phyloP scores from a whole-genome alignment of 2,329 filamentous ascomycete genomes.

The Trichoderma atroviride region DNA sequence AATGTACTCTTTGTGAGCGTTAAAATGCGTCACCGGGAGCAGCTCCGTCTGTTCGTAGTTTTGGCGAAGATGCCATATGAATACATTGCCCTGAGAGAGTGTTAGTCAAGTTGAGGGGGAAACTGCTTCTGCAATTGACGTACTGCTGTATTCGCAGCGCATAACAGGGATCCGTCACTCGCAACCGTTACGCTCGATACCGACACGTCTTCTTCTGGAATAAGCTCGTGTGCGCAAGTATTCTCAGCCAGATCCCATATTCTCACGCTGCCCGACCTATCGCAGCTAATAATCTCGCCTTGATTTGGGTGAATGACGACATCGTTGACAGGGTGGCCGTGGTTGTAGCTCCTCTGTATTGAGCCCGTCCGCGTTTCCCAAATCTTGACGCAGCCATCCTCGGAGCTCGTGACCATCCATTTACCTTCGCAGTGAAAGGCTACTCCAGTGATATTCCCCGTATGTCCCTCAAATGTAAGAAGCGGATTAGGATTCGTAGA shows the following conservation, averaged over 20 bases:
- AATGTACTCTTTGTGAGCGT: conserved; percentile 89
- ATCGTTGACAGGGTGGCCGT: conserved; percentile 88
- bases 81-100: conserved; percentile 78
- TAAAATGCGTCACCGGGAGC: conserved; percentile 84
- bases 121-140: conserved; percentile 31
- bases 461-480: conserved; percentile 93
- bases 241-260: conserved; percentile 98
- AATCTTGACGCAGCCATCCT: conserved; percentile 95
- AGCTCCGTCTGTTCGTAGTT: conserved; percentile 80
- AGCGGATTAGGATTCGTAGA: conserved; percentile 95
- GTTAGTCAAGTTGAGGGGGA: background rate
- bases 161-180: conserved; percentile 88
- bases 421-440: conserved; percentile 99
- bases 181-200: conserved; percentile 95
- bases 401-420: conserved; percentile 98
- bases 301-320: conserved; percentile 99
- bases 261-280: conserved; percentile 86
- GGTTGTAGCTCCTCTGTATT: conserved; percentile 90
- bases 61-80: conserved; percentile 93
- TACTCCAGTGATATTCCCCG: conserved; percentile 92
- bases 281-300: conserved; percentile 95
- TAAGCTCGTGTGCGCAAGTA: conserved; percentile 92
- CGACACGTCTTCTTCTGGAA: conserved; percentile 92
- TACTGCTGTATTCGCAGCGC: conserved; percentile 89
- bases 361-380: conserved; percentile 88